A percentile compares a stretch with the other conserved stretches of the same genome.
These are phyloP conservation scores for Beauveria medogensis DNA, from an alignment of 2,329 filamentous ascomycete species.

Conservation along the genomic window DNA sequence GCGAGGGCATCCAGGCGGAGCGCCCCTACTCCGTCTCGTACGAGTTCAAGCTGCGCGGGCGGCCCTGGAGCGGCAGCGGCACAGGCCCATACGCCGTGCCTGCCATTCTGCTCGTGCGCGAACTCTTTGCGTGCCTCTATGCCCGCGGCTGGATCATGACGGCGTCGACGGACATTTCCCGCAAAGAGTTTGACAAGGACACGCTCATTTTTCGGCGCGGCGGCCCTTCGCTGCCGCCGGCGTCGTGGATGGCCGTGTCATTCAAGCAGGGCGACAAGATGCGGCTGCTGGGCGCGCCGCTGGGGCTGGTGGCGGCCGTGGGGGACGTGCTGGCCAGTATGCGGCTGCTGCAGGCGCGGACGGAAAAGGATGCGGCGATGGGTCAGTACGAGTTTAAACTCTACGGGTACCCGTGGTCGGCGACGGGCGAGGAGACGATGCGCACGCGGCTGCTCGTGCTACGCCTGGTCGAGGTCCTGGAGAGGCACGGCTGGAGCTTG, in stretches of 20 bases:
- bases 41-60: slow-evolving; percentile 12
- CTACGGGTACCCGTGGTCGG: background rate
- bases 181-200: slow-evolving; percentile 9
- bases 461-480: slow-evolving; percentile 2
- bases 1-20: slow-evolving; percentile 4
- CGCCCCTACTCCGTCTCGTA: background rate
- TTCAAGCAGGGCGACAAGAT: slow-evolving; percentile 10
- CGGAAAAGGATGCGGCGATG: background rate
- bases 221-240: background rate
- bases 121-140: slow-evolving; percentile 8
- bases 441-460: slow-evolving; percentile 2
- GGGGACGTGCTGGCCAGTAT: background rate
- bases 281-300: slow-evolving; percentile 7
- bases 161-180: slow-evolving; percentile 8
- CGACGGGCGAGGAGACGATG: slow-evolving; percentile 6
- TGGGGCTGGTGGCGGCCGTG: background rate
- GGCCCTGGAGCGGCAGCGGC: slow-evolving; percentile 1
- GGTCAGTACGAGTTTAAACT: slow-evolving; percentile 7
- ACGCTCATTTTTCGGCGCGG: slow-evolving; percentile 8
- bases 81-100: slow-evolving; percentile 6
- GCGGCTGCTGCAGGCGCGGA: background rate
- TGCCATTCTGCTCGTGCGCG: slow-evolving; percentile 5
- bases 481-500: slow-evolving; percentile 8
- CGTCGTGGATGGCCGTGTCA: slow-evolving; percentile 3
- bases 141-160: slow-evolving; percentile 9